Base-by-base conservation (phyloP, 495 filamentous ascomycete species). In the Paragyromitra xinjiangensis region DNA sequence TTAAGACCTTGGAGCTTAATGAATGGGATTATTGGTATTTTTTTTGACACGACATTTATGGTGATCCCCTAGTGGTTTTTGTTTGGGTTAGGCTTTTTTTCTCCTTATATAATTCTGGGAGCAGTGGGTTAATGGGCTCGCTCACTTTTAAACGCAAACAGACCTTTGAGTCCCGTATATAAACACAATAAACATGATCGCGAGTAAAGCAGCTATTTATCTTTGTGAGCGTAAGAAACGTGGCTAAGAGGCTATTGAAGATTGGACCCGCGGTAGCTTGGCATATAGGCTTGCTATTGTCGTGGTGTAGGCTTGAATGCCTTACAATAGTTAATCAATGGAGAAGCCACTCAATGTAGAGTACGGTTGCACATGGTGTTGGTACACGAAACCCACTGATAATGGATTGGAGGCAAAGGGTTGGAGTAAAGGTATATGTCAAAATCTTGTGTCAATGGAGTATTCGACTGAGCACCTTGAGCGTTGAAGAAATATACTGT, bases 51-150 rank as follows among this genome's bases (percentile, higher is more conserved):
- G 42, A 70, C 11, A 50, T 56, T 53, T 69, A 29, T 69, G 66
- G n/a, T 8, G 34, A 3, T 65, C 39, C 42, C 8, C 19, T 22
- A 44, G 22, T 71, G n/a, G 37, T 58, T 40, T 39, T 53, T 71
- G 22, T 71, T 51, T 76, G 67, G 58, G 39, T 9, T 64, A 24
- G 73, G 22, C 34, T 2, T 42, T 62, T 48, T 22, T 55, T 53
- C 39, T 48, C 44, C 16, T 75, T 44, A 55, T 64, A 44, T 56
- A 44, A 37, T 58, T 0, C 40, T 37, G 7, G 19, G 51, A n/a
- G 64, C 26, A 8, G n/a, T 56, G 12, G 34, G 6, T 42, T 24
- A n/a, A 67, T 50, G 6, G 44, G 53, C 7, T 24, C 48, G 4
- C 59, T 40, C 59, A n/a, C 29, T 62, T 6, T 14, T 8, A 56